phyloP scores from a whole-genome alignment of 441 rosid species.

The Gossypium gossypioides region DNA sequence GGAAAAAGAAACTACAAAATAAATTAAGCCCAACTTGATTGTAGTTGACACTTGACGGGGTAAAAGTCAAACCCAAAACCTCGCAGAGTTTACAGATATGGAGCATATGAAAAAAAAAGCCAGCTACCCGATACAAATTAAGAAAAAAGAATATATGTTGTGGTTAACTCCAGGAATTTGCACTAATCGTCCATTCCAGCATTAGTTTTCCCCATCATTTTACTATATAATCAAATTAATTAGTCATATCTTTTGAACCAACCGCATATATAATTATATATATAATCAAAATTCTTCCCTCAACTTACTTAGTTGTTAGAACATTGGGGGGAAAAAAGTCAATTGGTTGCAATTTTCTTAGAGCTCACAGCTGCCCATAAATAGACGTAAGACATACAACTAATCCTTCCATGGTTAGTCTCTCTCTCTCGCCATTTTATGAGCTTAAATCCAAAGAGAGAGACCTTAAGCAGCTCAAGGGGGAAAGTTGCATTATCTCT shows the following conservation, averaged over 20 bases:
- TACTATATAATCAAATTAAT: background rate
- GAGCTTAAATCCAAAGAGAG: background rate
- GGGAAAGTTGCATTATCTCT: background rate
- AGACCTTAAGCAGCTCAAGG: background rate
- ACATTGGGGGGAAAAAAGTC: background rate
- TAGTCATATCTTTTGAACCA: background rate
- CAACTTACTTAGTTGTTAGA: background rate
- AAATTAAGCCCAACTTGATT: conserved; percentile 1
- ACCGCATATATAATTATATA: background rate
- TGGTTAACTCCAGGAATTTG: background rate
- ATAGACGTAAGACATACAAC: background rate
- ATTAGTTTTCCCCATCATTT: background rate
- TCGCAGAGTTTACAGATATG: background rate
- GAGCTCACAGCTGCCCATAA: background rate
- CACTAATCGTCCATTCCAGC: background rate
- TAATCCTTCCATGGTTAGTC: background rate
- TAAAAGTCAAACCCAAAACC: background rate
- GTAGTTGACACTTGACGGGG: background rate
- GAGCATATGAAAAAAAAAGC: background rate
- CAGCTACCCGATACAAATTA: background rate
- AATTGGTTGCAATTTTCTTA: background rate
- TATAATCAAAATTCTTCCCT: background rate
- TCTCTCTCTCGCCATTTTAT: too few relatives aligned
- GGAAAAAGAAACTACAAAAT: background rate
- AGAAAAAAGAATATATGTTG: background rate